Percentiles rank a stretch among this genome's conserved stretches.
Conservation (phyloP, 2,329 filamentous ascomycete genomes). For the Cladosporium sp. region DNA sequence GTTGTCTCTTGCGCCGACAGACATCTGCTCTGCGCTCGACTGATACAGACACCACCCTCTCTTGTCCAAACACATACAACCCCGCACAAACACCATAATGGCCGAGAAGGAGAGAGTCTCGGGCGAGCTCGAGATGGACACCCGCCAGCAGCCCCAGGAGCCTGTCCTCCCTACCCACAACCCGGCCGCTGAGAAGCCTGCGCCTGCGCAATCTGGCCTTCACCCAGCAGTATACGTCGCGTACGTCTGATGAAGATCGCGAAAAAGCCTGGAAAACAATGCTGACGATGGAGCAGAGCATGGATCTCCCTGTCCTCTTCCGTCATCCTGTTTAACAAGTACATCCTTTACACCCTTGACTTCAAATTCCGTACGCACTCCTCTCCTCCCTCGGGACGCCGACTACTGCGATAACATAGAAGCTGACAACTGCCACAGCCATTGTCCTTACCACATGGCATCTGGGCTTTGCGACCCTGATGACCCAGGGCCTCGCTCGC, state of each 20-base stretch:
- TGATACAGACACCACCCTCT: background rate
- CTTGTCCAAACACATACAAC: background rate
- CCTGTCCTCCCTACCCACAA: slow-evolving; percentile 79
- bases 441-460: slow-evolving; percentile 96
- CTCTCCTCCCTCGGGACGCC: background rate
- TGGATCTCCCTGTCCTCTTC: slow-evolving; percentile 93
- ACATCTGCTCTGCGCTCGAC: background rate
- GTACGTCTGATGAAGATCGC: slow-evolving; percentile 54
- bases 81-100: slow-evolving; percentile 49
- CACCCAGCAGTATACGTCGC: slow-evolving; percentile 85
- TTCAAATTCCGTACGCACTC: slow-evolving; percentile 61
- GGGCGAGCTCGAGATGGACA: slow-evolving; percentile 57
- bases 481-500: slow-evolving; percentile 90
- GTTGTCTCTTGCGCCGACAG: background rate
- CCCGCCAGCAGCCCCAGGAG: slow-evolving; percentile 43
- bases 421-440: slow-evolving; percentile 51
- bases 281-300: slow-evolving; percentile 53
- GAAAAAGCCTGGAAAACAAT: slow-evolving; percentile 31
- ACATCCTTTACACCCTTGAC: slow-evolving; percentile 80
- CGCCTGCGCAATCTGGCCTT: slow-evolving; percentile 63
- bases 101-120: slow-evolving; percentile 83
- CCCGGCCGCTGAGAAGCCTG: slow-evolving; percentile 69
- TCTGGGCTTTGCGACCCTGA: slow-evolving; percentile 84
- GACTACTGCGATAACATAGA: background rate
- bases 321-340: slow-evolving; percentile 99